phyloP scores from a whole-genome alignment of 2,329 filamentous ascomycete genomes.

The Fulvia fulva region DNA sequence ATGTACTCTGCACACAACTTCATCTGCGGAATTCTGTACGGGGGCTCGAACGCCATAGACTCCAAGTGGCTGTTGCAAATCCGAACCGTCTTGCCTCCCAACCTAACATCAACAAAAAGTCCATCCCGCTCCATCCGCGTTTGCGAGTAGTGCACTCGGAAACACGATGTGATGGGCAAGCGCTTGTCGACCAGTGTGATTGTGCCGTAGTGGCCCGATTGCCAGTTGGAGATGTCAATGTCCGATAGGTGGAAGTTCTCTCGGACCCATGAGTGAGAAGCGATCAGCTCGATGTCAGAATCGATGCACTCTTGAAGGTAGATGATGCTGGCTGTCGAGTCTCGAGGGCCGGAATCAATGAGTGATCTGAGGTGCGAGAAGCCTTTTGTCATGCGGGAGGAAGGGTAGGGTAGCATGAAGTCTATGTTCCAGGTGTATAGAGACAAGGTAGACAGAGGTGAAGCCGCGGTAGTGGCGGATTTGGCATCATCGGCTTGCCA shows the following conservation, averaged over 20 bases:
- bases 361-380: slow-evolving; percentile 38
- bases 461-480: neutral
- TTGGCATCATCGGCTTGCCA: slow-evolving; percentile 12
- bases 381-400: slow-evolving; percentile 42
- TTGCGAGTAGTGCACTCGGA: slow-evolving; percentile 48
- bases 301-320: slow-evolving; percentile 53
- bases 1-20: slow-evolving; percentile 43
- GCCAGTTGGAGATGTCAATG: slow-evolving; percentile 43
- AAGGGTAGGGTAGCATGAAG: slow-evolving; percentile 37
- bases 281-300: slow-evolving; percentile 45
- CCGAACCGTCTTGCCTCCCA: slow-evolving; percentile 38
- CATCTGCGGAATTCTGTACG: slow-evolving; percentile 49
- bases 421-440: slow-evolving; percentile 51
- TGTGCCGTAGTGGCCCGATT: slow-evolving; percentile 49
- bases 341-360: slow-evolving; percentile 18
- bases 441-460: slow-evolving; percentile 21
- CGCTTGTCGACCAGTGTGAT: slow-evolving; percentile 49
- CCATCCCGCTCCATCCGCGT: slow-evolving; percentile 53
- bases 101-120: slow-evolving; percentile 50
- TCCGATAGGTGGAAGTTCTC: slow-evolving; percentile 50
- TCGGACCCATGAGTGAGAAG: slow-evolving; percentile 46
- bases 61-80: slow-evolving; percentile 58
- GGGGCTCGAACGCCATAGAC: slow-evolving; percentile 48
- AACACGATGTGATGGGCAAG: slow-evolving; percentile 43
- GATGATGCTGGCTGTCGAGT: slow-evolving; percentile 35